Conservation (phyloP, 306 rosid genomes). For the Castanea sativa region DNA sequence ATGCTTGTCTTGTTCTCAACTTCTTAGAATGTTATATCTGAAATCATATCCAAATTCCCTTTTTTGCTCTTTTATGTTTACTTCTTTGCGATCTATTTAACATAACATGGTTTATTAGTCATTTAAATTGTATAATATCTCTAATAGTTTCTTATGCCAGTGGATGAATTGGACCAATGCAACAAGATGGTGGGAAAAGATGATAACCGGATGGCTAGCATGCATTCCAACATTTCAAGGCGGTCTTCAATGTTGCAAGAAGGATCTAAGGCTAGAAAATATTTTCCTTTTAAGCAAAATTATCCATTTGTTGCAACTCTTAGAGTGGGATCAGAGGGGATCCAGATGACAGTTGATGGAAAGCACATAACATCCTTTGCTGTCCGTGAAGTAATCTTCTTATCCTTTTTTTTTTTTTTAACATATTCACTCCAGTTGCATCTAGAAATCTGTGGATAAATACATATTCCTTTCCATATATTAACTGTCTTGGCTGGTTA, state of each 20-base stretch:
- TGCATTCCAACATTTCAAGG: not conserved
- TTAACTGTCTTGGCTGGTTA: conserved; percentile 34
- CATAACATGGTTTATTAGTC: not conserved
- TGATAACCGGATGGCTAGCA: conserved; percentile 27
- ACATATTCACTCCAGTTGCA: not conserved
- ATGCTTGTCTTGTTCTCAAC: conserved; percentile 11
- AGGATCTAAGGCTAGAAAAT: conserved; percentile 51
- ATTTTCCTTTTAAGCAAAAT: conserved; percentile 91
- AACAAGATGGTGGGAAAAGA: conserved; percentile 83
- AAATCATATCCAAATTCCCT: conserved; percentile 2
- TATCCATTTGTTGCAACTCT: conserved; percentile 95
- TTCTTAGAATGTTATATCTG: conserved; percentile 12
- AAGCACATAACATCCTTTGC: conserved; percentile 92
- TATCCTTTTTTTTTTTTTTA: not conserved
- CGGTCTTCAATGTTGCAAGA: conserved; percentile 43
- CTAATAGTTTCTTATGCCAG: conserved; percentile 47
- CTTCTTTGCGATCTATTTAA: not conserved
- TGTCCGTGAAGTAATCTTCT: conserved; percentile 72
- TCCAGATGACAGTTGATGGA: conserved; percentile 99
- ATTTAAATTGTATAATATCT: conserved; percentile 16
- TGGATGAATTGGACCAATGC: conserved; percentile 96
- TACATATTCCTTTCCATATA: conserved; percentile 18
- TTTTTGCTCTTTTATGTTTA: not conserved
- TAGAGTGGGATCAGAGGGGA: conserved; percentile 94
- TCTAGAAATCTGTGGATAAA: conserved; percentile 14